These are phyloP conservation scores for Tetrahymena borealis DNA, from an alignment of 73 alveolate genomes.

Conservation along the genomic window DNA sequence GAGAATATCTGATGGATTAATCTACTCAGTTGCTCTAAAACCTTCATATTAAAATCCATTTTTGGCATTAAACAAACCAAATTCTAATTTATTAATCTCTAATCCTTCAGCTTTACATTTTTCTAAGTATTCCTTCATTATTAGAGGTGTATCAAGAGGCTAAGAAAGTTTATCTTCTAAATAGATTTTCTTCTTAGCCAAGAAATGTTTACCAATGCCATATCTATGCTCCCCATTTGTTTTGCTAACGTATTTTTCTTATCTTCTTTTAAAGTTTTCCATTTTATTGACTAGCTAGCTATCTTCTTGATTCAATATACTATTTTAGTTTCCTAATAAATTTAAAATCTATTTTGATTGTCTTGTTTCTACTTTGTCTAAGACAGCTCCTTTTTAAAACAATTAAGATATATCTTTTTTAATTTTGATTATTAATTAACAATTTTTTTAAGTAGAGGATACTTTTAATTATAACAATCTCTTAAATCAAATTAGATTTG, in stretches of 20 bases:
- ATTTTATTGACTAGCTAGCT: too few relatives aligned
- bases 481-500: too few relatives aligned
- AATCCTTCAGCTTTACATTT: slow-evolving; percentile 10
- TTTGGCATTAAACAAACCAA: slow-evolving; percentile 22
- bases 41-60: slow-evolving; percentile 39
- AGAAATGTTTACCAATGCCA: not conserved
- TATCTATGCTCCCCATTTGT: not conserved
- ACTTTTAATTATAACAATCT: not conserved
- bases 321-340: too few relatives aligned
- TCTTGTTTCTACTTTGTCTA: not conserved
- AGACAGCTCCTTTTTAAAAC: not conserved
- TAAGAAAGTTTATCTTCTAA: not conserved
- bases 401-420: not conserved
- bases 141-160: not conserved
- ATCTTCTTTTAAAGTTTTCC: not conserved
- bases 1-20: slow-evolving; percentile 11
- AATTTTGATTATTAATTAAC: not conserved
- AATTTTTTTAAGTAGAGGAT: not conserved
- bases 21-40: slow-evolving; percentile 28
- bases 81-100: slow-evolving; percentile 7
- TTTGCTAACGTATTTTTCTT: not conserved
- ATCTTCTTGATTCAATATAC: too few relatives aligned
- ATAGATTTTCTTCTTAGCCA: not conserved
- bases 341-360: not conserved
- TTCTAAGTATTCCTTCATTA: slow-evolving; percentile 11